These are phyloP conservation scores for Fusarium sp. DNA, from an alignment of 2,329 filamentous ascomycete species.

Conservation along the genomic window DNA sequence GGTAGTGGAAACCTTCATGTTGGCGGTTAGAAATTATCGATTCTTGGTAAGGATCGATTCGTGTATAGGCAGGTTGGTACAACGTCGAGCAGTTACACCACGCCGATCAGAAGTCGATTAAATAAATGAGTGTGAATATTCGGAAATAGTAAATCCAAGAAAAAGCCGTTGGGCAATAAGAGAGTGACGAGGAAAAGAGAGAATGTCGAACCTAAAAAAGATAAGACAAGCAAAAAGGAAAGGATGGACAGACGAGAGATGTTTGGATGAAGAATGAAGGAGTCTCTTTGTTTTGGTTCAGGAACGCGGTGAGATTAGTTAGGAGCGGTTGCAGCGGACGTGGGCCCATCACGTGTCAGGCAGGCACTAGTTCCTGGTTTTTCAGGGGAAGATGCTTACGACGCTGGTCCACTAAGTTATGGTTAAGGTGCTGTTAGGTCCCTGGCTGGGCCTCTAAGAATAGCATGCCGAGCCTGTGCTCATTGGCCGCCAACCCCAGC, in stretches of 20 bases:
- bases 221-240: constrained; percentile 32
- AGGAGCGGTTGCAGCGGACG: constrained; percentile 29
- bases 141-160: constrained; percentile 31
- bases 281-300: constrained; percentile 34
- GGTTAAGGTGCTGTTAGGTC: constrained; percentile 21
- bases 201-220: constrained; percentile 40
- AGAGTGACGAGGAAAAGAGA: constrained; percentile 46
- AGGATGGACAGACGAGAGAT: constrained; percentile 27
- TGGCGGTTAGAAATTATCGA: constrained; percentile 49
- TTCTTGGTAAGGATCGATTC: constrained; percentile 24
- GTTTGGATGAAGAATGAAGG: constrained; percentile 32
- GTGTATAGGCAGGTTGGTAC: constrained; percentile 25
- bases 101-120: constrained; percentile 31
- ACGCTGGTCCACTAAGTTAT: constrained; percentile 34
- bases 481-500: constrained; percentile 40
- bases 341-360: constrained; percentile 41
- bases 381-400: constrained; percentile 46
- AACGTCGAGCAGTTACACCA: constrained; percentile 37
- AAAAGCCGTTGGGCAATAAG: constrained; percentile 40
- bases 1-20: constrained; percentile 60
- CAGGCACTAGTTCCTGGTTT: constrained; percentile 41
- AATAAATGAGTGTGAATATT: constrained; percentile 39
- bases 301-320: constrained; percentile 48
- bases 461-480: constrained; percentile 34
- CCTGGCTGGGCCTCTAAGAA: constrained; percentile 35